Percentiles rank a stretch among this genome's conserved stretches.
phyloP scores from a whole-genome alignment of 129 eudicot genomes.

The Silybum marianum region DNA sequence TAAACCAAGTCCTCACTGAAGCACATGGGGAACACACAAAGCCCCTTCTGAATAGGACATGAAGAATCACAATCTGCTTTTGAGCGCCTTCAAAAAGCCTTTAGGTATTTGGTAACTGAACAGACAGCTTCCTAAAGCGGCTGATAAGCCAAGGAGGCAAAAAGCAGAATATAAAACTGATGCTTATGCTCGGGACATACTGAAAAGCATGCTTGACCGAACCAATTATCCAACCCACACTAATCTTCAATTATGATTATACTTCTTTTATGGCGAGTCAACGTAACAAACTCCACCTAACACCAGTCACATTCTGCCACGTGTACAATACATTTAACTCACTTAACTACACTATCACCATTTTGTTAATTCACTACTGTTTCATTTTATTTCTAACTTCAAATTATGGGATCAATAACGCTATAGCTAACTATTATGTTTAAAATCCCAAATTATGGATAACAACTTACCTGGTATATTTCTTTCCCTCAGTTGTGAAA shows the following conservation, averaged over 20 bases:
- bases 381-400: neutral
- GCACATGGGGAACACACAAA: neutral
- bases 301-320: neutral
- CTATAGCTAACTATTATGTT: neutral
- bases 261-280: neutral
- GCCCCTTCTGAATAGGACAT: neutral
- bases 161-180: slow-evolving; percentile 10
- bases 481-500: neutral
- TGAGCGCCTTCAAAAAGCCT: neutral
- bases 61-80: neutral
- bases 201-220: too few relatives aligned
- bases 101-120: neutral
- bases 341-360: neutral
- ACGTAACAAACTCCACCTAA: neutral
- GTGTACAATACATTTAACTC: neutral
- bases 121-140: neutral
- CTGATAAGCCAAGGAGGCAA: neutral
- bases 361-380: neutral
- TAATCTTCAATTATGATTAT: neutral
- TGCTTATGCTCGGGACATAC: too few relatives aligned
- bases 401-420: slow-evolving; percentile 9
- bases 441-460: neutral
- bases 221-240: slow-evolving; percentile 13
- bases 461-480: neutral
- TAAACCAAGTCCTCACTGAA: neutral